Conservation (phyloP, 768 basidiomycete species). For the Lactarius hengduanensis region DNA sequence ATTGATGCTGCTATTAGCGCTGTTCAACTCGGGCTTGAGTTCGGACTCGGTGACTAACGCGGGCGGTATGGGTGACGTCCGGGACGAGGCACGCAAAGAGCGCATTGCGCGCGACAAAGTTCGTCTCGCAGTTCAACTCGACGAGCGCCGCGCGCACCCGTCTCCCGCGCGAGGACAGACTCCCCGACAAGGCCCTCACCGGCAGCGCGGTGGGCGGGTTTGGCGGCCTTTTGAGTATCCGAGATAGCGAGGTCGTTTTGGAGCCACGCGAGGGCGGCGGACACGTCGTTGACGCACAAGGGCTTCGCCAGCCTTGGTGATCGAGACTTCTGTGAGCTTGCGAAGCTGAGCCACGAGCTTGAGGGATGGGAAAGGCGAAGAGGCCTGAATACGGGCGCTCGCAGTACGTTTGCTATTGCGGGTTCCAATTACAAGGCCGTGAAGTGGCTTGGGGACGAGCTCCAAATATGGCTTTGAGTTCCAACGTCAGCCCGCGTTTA, state of each 20-base stretch:
- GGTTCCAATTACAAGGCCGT: not conserved
- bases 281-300: slow-evolving; percentile 72
- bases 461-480: not conserved
- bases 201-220: no score
- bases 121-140: slow-evolving; percentile 69
- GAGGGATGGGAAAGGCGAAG: slow-evolving; percentile 56
- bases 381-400: slow-evolving; percentile 16
- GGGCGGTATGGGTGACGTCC: slow-evolving; percentile 78
- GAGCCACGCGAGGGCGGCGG: slow-evolving; percentile 71
- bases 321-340: slow-evolving; percentile 75
- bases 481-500: not conserved
- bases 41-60: slow-evolving; percentile 44
- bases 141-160: slow-evolving; percentile 79
- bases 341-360: slow-evolving; percentile 88
- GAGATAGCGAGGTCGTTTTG: no score
- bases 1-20: slow-evolving; percentile 41
- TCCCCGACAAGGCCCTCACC: no score
- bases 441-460: not conserved
- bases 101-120: slow-evolving; percentile 88
- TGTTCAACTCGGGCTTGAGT: slow-evolving; percentile 14
- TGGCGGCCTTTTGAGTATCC: no score
- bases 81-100: slow-evolving; percentile 70
- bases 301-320: slow-evolving; percentile 87
- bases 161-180: slow-evolving; percentile 58
- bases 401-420: slow-evolving; percentile 7